phyloP scores from a whole-genome alignment of 1,139 yeast genomes.

The Magnusiomyces magnusii region DNA sequence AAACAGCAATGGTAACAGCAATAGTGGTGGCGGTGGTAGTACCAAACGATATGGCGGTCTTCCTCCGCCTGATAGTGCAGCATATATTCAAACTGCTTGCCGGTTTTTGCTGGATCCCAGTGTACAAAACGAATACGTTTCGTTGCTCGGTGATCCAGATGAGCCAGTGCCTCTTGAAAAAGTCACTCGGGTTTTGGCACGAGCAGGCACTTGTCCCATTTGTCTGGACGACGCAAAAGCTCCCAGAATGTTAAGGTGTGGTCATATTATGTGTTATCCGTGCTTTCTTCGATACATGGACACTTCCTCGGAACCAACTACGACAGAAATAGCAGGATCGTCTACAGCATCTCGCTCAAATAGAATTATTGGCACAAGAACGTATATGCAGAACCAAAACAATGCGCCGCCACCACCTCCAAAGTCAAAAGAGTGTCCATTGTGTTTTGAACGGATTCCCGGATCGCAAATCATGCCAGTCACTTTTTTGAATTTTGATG shows the following conservation, averaged over 20 bases:
- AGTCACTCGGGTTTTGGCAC: constrained; percentile 66
- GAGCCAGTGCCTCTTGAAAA: constrained; percentile 54
- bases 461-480: constrained; percentile 63
- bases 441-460: constrained; percentile 65
- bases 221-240: constrained; percentile 85
- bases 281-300: constrained; percentile 70
- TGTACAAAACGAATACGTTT: constrained; percentile 42
- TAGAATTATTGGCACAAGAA: background rate
- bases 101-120: constrained; percentile 65
- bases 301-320: constrained; percentile 27
- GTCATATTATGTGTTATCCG: constrained; percentile 81
- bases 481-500: constrained; percentile 46
- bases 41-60: background rate
- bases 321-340: no score
- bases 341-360: constrained; percentile 28
- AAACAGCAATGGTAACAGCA: constrained; percentile 9
- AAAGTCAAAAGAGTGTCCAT: constrained; percentile 67
- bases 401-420: constrained; percentile 33
- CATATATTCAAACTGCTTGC: constrained; percentile 78
- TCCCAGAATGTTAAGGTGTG: constrained; percentile 93
- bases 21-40: constrained; percentile 1
- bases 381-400: background rate
- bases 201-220: constrained; percentile 79
- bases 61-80: constrained; percentile 48
- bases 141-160: constrained; percentile 67